A percentile compares a stretch with the other conserved stretches of the same genome.
Conservation (phyloP, 2,329 filamentous ascomycete genomes). For the Colletotrichum caudatum region DNA sequence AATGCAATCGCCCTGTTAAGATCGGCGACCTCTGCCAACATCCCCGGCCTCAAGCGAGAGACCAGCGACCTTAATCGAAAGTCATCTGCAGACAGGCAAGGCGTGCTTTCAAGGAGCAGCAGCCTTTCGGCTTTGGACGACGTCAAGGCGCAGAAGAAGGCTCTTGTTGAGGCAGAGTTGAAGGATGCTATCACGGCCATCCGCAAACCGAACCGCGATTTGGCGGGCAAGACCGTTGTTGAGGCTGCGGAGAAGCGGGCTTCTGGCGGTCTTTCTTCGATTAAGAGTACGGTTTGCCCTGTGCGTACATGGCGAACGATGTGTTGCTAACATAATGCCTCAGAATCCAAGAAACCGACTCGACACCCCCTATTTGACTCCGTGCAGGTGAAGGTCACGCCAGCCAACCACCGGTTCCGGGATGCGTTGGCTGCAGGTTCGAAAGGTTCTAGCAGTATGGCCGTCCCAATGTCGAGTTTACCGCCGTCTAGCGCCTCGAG, state of each 20-base stretch:
- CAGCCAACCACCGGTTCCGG: conserved; percentile 66
- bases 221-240: conserved; percentile 74
- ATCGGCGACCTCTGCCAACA: conserved; percentile 72
- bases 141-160: conserved; percentile 73
- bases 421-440: conserved; percentile 58
- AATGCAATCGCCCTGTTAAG: conserved; percentile 73
- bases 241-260: conserved; percentile 75
- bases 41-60: conserved; percentile 76
- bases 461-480: conserved; percentile 43
- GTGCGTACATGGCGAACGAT: neutral
- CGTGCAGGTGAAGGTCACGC: conserved; percentile 69
- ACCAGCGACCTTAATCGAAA: conserved; percentile 65
- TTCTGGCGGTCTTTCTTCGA: conserved; percentile 58
- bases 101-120: conserved; percentile 54
- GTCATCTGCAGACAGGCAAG: conserved; percentile 55
- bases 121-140: conserved; percentile 66
- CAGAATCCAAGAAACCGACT: conserved; percentile 66
- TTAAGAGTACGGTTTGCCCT: conserved; percentile 60
- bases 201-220: conserved; percentile 79
- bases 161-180: conserved; percentile 75
- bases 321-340: conserved; percentile 44
- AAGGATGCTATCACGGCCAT: conserved; percentile 79
- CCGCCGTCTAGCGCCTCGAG: conserved; percentile 55
- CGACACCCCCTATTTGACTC: conserved; percentile 53
- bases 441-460: conserved; percentile 38